These are phyloP conservation scores for Coniochaeta prunicola DNA, from an alignment of 2,329 filamentous ascomycete genomes.

Conservation along the genomic window DNA sequence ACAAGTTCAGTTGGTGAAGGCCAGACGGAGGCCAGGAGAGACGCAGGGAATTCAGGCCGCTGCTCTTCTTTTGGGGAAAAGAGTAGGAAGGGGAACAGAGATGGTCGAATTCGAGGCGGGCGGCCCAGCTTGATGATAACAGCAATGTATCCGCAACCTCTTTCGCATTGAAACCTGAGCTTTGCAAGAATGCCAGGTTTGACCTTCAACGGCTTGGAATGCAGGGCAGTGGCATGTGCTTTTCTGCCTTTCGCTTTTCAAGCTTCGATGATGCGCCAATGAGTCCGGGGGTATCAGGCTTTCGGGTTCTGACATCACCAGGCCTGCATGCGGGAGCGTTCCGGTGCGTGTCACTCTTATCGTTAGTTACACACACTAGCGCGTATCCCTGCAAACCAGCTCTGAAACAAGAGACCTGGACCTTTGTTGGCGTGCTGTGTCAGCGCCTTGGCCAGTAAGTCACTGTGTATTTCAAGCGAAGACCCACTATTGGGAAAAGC, in stretches of 20 bases:
- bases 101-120: not conserved
- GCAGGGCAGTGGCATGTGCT: not conserved
- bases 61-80: not conserved
- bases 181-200: conserved; percentile 6
- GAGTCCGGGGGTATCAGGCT: not conserved
- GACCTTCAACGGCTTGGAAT: not conserved
- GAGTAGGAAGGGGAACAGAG: not conserved
- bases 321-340: not conserved
- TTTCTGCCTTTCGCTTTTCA: not conserved
- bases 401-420: not conserved
- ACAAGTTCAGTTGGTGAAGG: not conserved
- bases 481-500: no score
- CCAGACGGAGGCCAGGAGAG: not conserved
- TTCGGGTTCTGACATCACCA: not conserved
- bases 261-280: not conserved
- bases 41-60: not conserved
- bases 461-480: no score
- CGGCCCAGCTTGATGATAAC: not conserved
- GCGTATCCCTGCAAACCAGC: not conserved
- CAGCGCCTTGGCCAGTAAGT: no score
- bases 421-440: no score
- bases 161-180: no score
- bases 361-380: no score
- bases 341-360: not conserved
- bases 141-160: no score